These are phyloP conservation scores for Prinsepia uniflora DNA, from an alignment of 306 rosid species.

Conservation along the genomic window DNA sequence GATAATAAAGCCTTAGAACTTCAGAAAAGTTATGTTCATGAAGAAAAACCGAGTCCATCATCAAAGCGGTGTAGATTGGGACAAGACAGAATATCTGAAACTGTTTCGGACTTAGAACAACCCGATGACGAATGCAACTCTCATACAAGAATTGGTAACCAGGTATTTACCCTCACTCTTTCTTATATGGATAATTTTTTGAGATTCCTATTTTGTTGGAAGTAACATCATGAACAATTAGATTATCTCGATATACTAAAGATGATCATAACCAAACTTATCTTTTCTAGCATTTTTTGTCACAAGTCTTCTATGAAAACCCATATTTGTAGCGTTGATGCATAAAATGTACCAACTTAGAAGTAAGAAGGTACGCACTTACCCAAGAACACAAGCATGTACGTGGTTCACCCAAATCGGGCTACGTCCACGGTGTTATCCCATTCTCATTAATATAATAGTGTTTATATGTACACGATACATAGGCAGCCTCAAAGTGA, in stretches of 20 bases:
- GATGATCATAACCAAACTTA: background rate
- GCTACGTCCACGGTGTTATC: too few species aligned
- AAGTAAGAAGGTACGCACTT: too few species aligned
- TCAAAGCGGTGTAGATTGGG: slow-evolving; percentile 66
- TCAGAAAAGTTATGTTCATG: slow-evolving; percentile 37
- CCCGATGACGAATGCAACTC: slow-evolving; percentile 72
- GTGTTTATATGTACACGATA: too few species aligned
- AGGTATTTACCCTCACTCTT: slow-evolving; percentile 41
- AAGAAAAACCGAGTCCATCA: slow-evolving; percentile 44
- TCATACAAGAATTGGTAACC: slow-evolving; percentile 45
- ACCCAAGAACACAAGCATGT: too few species aligned
- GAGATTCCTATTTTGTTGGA: background rate
- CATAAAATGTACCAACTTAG: too few species aligned
- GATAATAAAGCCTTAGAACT: slow-evolving; percentile 43
- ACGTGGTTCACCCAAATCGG: too few species aligned
- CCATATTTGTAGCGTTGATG: background rate
- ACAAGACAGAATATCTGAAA: slow-evolving; percentile 52
- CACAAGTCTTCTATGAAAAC: background rate
- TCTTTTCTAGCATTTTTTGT: background rate
- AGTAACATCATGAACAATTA: background rate
- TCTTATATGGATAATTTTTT: slow-evolving; percentile 4
- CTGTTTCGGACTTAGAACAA: slow-evolving; percentile 37
- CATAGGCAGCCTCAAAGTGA: too few species aligned
- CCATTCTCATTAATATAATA: too few species aligned
- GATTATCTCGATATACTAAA: background rate